These are phyloP conservation scores for Blastocystis sp. DNA, from an alignment of 352 stramenopile genomes.

Conservation along the genomic window DNA sequence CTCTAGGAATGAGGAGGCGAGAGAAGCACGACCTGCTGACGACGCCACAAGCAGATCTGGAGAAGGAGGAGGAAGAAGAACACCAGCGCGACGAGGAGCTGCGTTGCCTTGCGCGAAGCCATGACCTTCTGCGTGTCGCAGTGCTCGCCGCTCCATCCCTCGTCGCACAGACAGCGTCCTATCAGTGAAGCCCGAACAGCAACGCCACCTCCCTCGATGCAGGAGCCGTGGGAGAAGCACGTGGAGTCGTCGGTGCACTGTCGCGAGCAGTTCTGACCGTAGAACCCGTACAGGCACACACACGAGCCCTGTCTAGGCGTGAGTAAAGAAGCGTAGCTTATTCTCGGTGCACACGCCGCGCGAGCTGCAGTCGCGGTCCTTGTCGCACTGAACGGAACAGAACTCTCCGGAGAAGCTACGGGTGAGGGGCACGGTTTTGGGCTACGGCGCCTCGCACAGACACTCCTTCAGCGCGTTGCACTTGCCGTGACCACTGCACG, in stretches of 20 bases:
- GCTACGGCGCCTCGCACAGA: constrained; percentile 8
- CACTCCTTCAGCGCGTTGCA: background rate
- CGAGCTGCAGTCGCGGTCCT: background rate
- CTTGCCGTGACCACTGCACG: constrained; percentile 16
- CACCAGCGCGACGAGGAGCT: background rate
- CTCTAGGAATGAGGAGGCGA: background rate
- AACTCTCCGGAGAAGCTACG: constrained; percentile 40
- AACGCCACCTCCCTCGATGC: background rate
- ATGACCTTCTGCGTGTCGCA: background rate
- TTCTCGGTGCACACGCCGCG: constrained; percentile 25
- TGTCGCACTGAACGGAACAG: constrained; percentile 21
- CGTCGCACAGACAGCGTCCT: constrained; percentile 31
- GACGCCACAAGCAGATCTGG: background rate
- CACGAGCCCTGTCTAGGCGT: background rate
- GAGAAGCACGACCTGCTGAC: background rate
- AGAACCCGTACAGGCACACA: constrained; percentile 23
- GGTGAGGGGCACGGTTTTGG: background rate
- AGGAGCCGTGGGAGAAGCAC: constrained; percentile 24
- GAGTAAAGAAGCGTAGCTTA: background rate
- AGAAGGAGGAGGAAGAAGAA: background rate
- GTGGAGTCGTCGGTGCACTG: background rate
- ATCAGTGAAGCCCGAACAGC: background rate
- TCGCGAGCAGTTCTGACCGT: background rate
- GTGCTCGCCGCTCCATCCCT: background rate
- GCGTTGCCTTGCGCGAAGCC: background rate